Evolutionary conservation across 75 land plant species (phyloP).

Genomic region (Isoetes taiwanensis): DNA sequence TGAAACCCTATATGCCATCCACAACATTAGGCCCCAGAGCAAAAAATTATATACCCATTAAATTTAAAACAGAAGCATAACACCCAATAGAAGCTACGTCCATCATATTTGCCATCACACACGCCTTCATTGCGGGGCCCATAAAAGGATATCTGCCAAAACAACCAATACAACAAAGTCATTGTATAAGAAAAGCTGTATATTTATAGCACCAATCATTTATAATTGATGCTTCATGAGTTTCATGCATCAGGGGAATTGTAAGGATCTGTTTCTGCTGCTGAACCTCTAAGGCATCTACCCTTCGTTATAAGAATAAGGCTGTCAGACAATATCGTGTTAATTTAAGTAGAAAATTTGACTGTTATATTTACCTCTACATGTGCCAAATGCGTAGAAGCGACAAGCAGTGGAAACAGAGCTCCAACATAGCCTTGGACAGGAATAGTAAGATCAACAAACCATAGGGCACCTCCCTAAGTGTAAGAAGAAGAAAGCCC

Average conservation of each 20-base stretch:
- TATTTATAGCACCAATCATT: no score
- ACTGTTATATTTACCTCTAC: constrained; percentile 7
- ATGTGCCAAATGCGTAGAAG: constrained; percentile 14
- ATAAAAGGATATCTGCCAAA: no score
- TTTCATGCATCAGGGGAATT: constrained; percentile 14
- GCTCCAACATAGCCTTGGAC: constrained; percentile 19
- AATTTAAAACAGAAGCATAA: no score
- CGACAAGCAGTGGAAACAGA: constrained; percentile 18
- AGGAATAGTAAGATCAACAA: constrained; percentile 14
- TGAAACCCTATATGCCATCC: no score
- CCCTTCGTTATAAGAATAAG: constrained; percentile 8
- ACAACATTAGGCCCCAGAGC: no score
- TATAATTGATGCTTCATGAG: no score
- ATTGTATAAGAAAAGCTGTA: no score
- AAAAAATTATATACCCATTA: no score
- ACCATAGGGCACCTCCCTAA: constrained; percentile 20
- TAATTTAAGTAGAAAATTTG: background rate
- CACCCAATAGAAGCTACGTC: no score
- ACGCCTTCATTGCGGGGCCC: no score
- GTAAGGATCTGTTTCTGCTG: constrained; percentile 9
- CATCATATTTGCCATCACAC: no score
- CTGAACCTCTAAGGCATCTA: constrained; percentile 11
- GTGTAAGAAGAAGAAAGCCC: background rate
- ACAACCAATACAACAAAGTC: no score
- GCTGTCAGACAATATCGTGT: constrained; percentile 1